Evolutionary conservation across 257 asterid species (phyloP).

Genomic region (Salvia miltiorrhiza): DNA sequence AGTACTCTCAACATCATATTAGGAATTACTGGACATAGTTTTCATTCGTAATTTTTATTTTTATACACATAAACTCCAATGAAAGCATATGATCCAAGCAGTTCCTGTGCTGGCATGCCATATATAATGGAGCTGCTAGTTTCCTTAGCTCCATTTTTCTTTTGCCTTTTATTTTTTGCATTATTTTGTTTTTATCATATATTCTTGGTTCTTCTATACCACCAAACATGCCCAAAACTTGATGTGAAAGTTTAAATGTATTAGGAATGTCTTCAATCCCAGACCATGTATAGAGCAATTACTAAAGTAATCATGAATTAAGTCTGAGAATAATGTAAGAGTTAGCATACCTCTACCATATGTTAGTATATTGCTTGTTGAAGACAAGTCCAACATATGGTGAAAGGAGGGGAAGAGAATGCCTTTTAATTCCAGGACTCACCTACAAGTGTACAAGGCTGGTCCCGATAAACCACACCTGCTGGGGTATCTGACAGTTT

Average conservation of each 20-base stretch:
- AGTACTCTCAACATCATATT: not conserved
- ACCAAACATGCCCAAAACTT: not conserved
- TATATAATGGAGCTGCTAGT: not conserved
- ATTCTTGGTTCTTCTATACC: not conserved
- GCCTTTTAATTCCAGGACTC: not conserved
- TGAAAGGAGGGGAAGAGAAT: not conserved
- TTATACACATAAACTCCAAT: not conserved
- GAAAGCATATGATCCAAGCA: too few relatives aligned
- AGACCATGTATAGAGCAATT: not conserved
- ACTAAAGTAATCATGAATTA: not conserved
- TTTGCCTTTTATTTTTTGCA: not conserved
- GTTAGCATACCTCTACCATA: not conserved
- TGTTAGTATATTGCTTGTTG: not conserved
- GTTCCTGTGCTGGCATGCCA: not conserved
- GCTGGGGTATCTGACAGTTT: not conserved
- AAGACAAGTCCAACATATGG: not conserved
- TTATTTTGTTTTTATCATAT: not conserved
- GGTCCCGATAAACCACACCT: not conserved
- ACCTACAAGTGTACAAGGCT: not conserved
- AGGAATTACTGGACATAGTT: not conserved
- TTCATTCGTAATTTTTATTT: not conserved
- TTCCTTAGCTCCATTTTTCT: not conserved
- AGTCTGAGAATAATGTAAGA: not conserved
- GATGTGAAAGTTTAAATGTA: not conserved
- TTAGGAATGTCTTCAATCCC: not conserved